These are phyloP conservation scores for Rosellinia necatrix DNA, from an alignment of 2,329 filamentous ascomycete genomes.

Conservation along the genomic window DNA sequence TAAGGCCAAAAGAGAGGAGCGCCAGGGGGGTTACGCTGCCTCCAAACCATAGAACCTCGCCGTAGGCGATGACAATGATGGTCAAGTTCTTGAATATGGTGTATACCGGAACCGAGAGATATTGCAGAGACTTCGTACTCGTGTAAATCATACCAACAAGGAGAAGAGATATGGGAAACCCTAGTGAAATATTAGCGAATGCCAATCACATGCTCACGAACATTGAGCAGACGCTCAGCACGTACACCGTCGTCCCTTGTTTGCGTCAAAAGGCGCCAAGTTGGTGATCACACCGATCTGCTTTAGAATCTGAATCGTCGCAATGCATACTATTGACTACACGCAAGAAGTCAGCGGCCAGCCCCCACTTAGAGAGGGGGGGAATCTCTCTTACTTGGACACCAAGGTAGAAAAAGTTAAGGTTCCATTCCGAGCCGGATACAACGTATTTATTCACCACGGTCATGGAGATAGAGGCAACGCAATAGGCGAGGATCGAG, in stretches of 20 bases:
- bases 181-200: conserved; percentile 50
- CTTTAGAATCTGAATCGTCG: conserved; percentile 83
- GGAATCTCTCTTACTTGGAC: conserved; percentile 72
- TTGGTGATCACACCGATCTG: conserved; percentile 80
- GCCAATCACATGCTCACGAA: not conserved
- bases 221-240: conserved; percentile 21
- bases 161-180: conserved; percentile 95
- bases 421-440: conserved; percentile 87
- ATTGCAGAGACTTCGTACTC: conserved; percentile 92
- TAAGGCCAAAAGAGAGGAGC: conserved; percentile 91
- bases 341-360: conserved; percentile 26
- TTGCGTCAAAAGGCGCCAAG: conserved; percentile 77
- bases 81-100: conserved; percentile 99
- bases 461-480: conserved; percentile 98
- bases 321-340: conserved; percentile 87
- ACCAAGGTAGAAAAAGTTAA: conserved; percentile 93
- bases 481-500: conserved; percentile 88
- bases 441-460: conserved; percentile 99
- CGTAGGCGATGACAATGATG: conserved; percentile 97
- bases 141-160: conserved; percentile 99
- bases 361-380: not conserved
- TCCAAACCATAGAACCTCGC: conserved; percentile 97
- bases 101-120: conserved; percentile 95
- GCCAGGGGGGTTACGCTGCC: conserved; percentile 86
- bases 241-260: conserved; percentile 92